A percentile compares a stretch with the other conserved stretches of the same genome.
Evolutionary conservation across 1,284 basidiomycete species (phyloP).

Genomic region (Phenoliferia sp.): DNA sequence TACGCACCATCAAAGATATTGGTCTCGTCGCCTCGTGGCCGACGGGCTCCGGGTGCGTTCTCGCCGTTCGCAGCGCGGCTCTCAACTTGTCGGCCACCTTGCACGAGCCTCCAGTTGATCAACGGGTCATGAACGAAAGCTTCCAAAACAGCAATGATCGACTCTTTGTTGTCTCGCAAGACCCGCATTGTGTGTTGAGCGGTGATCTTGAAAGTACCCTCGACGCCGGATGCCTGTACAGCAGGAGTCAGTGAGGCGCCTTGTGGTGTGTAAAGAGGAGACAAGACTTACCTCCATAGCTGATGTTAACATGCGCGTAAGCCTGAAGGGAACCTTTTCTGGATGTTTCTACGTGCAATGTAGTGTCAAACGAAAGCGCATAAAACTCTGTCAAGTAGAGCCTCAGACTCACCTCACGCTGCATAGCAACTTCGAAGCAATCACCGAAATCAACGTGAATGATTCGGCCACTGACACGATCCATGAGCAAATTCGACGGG

Average conservation of each 20-base stretch:
- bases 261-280: background rate
- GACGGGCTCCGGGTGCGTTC: constrained; percentile 39
- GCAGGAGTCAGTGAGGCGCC: background rate
- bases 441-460: constrained; percentile 89
- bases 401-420: constrained; percentile 39
- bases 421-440: constrained; percentile 46
- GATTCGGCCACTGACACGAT: constrained; percentile 88
- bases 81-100: constrained; percentile 35
- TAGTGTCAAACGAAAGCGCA: no score
- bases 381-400: no score
- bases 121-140: constrained; percentile 62
- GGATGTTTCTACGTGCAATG: constrained; percentile 73
- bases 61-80: constrained; percentile 37
- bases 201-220: constrained; percentile 87
- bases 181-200: constrained; percentile 98
- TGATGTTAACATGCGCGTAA: constrained; percentile 97
- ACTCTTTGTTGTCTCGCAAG: constrained; percentile 93
- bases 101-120: constrained; percentile 53
- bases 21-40: constrained; percentile 36
- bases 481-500: constrained; percentile 90
- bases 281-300: constrained; percentile 80
- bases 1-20: constrained; percentile 33
- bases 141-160: constrained; percentile 93
- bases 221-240: constrained; percentile 85
- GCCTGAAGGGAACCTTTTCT: constrained; percentile 95